Evolutionary conservation across 2,329 filamentous ascomycete genomes (phyloP), one percentile per base, ranked within the genome.

Genomic region (Ascochyta viciae-villosae): DNA sequence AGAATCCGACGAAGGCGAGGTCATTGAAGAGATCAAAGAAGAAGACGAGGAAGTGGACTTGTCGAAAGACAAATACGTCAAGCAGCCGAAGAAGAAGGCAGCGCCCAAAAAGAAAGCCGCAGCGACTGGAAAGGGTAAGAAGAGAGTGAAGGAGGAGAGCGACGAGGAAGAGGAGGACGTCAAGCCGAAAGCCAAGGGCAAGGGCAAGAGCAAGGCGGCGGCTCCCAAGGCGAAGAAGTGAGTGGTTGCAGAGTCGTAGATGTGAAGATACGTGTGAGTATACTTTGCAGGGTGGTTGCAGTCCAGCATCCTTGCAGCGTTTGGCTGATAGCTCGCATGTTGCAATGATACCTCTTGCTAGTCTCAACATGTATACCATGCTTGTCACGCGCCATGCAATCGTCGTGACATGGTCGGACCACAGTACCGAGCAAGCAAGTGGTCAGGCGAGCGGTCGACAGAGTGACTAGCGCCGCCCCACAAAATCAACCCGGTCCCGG

Each of bases 31-130:
- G 23, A 70, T 74, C 43, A 77, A 86, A 38, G 86, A 83, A 1
- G 88, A 88, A 4, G 89, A 90, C 0, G 89, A 91, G 12, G 90
- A 92, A 49, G 79, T 87, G n/a, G 92, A 96, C 72, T 75, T 98
- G 47, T 92, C 89, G 70, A 96, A 94, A 73, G 95, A 99, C 77
- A 98, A 97, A 76, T 97, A 96, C 70, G 93, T 98, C 74, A 96
- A 95, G 76, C 85, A 89, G 72, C 91, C 94, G 12, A 97, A 96
- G 82, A 87, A 85, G 62, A 92, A 88, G 75, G 82, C 81, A 55
- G 75, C 77, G 13, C 70, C 80, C 27, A 78, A 75, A 44, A 77
- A 74, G 48, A 73, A 76, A 27, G 67, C 65, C 2, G 65, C 78
- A 13, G 85, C 86, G 72, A 80, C 80, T 62, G 42, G 77, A 10